Evolutionary conservation across 768 basidiomycete genomes (phyloP), one percentile per base, ranked within the genome.

Genomic region (Exidia glandulosa): DNA sequence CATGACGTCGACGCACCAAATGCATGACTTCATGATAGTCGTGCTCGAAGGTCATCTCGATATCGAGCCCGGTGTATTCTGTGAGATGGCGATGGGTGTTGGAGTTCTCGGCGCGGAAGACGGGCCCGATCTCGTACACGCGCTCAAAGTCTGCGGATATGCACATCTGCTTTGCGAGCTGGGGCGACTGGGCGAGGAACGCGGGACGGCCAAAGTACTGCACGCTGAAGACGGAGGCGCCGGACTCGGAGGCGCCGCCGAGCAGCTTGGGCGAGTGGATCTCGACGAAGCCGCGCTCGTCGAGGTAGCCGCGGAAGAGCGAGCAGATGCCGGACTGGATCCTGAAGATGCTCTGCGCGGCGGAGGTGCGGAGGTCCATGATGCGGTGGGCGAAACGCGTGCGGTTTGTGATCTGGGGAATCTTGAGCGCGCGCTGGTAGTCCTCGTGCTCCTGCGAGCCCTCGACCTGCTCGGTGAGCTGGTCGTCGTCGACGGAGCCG

Each of bases 41-140:
- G 65, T 75, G 72, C 64, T 79, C 74, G 64, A 81, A 75, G 3
- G 73, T 73, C 80, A 81, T 81, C 66, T 81, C 80, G 59, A 81
- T 71, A 73, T 81, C 79, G 65, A 81, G 74, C 32, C 80, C 80
- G 59, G 74, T 78, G 67, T 79, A 81, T 66, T 81, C 80, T 60
- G 79, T 80, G 72, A 81, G 66, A 71, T 81, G 80, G 57, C 80
- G 75, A 65, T 80, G 77, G 9, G 80, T 80, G 71, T 78, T 76
- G 36, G 76, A 77, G 66, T 80, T 76, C 65, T 79, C 79, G 10
- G 79, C 79, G 58, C 79, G 73, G 74, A 79, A 81, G 56, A 79
- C 77, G 32, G 67, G 57, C 12, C 76, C 79, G 59, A 81, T 77
- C 67, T 81, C 80, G 67, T 76, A 81, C 10, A 81, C 79, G 31